phyloP scores from a whole-genome alignment of 2,329 filamentous ascomycete genomes.

The Colletotrichum filicis region DNA sequence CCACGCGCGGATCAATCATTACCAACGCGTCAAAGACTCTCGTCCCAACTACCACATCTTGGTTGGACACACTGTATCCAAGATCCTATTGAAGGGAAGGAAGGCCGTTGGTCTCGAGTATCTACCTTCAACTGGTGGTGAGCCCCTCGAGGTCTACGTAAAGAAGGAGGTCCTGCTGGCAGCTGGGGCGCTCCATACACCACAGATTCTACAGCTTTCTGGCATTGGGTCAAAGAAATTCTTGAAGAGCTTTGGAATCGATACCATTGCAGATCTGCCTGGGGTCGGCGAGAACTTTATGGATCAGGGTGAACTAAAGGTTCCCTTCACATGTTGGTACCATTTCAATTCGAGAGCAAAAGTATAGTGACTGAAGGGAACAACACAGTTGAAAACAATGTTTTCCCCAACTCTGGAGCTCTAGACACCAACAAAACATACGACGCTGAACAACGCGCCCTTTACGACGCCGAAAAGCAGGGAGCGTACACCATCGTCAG shows the following conservation, averaged over 20 bases:
- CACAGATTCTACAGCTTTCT: conserved; percentile 58
- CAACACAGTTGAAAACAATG: conserved; percentile 38
- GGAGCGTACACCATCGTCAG: conserved; percentile 45
- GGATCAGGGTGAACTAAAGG: conserved; percentile 48
- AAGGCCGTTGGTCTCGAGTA: conserved; percentile 69
- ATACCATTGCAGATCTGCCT: conserved; percentile 54
- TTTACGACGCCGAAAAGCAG: conserved; percentile 43
- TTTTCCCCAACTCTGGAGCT: conserved; percentile 42
- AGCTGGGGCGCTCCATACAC: conserved; percentile 53
- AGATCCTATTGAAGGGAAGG: conserved; percentile 63
- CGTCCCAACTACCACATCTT: conserved; percentile 71
- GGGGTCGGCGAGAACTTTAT: conserved; percentile 61
- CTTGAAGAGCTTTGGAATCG: conserved; percentile 51
- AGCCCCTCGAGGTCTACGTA: conserved; percentile 16
- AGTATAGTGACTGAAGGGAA: not conserved
- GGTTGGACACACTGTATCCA: conserved; percentile 64
- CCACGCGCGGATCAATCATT: conserved; percentile 42
- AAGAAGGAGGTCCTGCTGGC: conserved; percentile 53
- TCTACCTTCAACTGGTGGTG: conserved; percentile 40
- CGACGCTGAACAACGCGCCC: conserved; percentile 44
- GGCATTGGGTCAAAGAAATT: conserved; percentile 54
- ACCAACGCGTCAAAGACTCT: conserved; percentile 43
- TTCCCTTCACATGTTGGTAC: conserved; percentile 38
- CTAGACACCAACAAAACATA: conserved; percentile 47
- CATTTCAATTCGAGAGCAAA: not conserved